Base-by-base conservation (phyloP, 1,284 basidiomycete species). In the Quambalaria eucalypti region DNA sequence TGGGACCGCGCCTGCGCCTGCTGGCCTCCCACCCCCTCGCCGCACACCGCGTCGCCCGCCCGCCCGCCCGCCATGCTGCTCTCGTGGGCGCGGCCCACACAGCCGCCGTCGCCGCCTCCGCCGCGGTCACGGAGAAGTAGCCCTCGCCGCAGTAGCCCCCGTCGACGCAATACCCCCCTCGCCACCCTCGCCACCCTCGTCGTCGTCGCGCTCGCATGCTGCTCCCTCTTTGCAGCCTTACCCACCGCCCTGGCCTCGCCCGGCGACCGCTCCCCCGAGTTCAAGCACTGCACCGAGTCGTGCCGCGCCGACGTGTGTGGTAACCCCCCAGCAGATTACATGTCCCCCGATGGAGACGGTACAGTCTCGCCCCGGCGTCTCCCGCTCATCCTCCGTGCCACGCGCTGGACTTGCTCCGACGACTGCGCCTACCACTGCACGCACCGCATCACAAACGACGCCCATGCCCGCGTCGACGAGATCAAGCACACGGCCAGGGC, bases 351-450 rank as follows among this genome's bases (percentile, higher is more conserved):
- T 23, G 42, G 42, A 62, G 69, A 73, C 44, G 69, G 70, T 33
- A 59, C 61, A 44, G 60, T 68, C 19, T 29, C 30, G 25, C 55
- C 68, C 3, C 53, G 46, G 19, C 61, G 58, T 0, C 51, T 87
- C 80, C 60, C 82, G 74, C 61, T 87, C 82, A 67, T 78, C 28
- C 77, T 82, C 2, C 68, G 79, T 7, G 57, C 77, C 10, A 79
- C 79, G 2, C 69, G 76, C 14, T 84, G 82, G 93, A 83, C 86
- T 19, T 96, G 92, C 77, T 69, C 77, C 12, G 88, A 89, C 67
- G 82, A 96, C 76, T 97, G 92, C 81, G 84, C 84, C 71, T 97
- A 98, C 72, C 77, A 78, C 19, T 98, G 93, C 78, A 88, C 87
- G 80, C 90, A 95, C 70, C 76, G 80, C 50, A 81, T 93, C 53